Percentiles rank a stretch among this genome's conserved stretches.
Conservation (phyloP, 768 basidiomycete genomes). For the Podaxis sp. region DNA sequence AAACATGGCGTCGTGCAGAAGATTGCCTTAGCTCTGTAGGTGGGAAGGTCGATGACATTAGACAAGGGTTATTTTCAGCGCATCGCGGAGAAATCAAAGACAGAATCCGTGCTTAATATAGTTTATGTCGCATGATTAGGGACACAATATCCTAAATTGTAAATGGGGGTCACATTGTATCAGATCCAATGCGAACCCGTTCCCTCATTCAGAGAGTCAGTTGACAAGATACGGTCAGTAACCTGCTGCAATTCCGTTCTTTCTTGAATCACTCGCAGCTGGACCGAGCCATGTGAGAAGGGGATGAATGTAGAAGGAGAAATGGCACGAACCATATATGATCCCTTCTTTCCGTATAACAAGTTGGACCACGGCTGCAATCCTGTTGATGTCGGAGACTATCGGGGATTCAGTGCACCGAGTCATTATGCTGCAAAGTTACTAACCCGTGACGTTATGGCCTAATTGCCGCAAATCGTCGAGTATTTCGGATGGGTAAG, state of each 20-base stretch:
- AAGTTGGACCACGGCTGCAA: slow-evolving; percentile 75
- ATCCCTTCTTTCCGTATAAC: slow-evolving; percentile 51
- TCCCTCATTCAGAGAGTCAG: neutral
- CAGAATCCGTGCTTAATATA: slow-evolving; percentile 1
- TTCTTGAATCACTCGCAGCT: slow-evolving; percentile 20
- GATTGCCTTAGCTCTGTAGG: neutral
- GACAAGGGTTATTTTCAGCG: neutral
- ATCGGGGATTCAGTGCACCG: slow-evolving; percentile 9
- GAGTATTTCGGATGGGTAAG: slow-evolving; percentile 57
- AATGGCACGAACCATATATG: slow-evolving; percentile 49
- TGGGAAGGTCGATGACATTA: neutral
- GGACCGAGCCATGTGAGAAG: neutral
- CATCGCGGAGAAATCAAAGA: slow-evolving; percentile 10
- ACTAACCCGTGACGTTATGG: slow-evolving; percentile 69
- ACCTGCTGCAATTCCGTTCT: slow-evolving; percentile 20
- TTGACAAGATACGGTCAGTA: slow-evolving; percentile 7
- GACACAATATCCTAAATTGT: neutral
- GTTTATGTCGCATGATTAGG: neutral
- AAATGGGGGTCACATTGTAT: neutral
- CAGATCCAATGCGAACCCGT: neutral
- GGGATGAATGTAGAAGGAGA: neutral
- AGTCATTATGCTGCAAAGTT: neutral
- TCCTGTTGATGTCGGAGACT: slow-evolving; percentile 70
- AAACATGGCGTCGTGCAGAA: neutral
- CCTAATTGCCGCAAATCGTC: slow-evolving; percentile 57